Conservation (phyloP, 768 basidiomycete species). For the Scleroderma bovista region DNA sequence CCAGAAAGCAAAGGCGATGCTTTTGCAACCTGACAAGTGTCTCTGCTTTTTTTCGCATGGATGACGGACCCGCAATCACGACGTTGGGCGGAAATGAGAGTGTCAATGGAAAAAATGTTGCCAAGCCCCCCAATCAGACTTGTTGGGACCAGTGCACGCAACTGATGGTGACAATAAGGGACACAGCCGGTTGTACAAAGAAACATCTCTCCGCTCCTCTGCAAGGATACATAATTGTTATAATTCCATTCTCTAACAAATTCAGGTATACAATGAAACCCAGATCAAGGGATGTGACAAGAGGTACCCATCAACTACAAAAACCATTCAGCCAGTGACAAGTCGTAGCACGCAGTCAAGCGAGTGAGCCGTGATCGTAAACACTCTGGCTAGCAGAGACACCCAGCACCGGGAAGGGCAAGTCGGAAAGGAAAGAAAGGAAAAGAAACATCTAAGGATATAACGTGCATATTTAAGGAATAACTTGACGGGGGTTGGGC, state of each 20-base stretch:
- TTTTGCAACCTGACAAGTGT: too few species aligned
- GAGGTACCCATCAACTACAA: slow-evolving; percentile 26
- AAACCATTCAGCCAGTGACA: slow-evolving; percentile 4
- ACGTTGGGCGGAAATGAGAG: too few species aligned
- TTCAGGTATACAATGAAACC: neutral
- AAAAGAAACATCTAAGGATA: too few species aligned
- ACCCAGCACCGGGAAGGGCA: slow-evolving; percentile 8
- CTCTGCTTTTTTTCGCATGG: too few species aligned
- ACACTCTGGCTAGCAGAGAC: slow-evolving; percentile 24
- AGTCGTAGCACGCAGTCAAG: slow-evolving; percentile 18
- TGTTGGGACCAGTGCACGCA: too few species aligned
- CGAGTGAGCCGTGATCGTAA: slow-evolving; percentile 20
- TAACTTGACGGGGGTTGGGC: neutral
- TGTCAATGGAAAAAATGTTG: too few species aligned
- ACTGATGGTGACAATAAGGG: too few species aligned
- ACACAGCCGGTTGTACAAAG: too few species aligned
- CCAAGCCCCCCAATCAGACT: too few species aligned
- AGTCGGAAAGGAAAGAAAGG: neutral
- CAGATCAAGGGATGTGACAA: slow-evolving; percentile 17
- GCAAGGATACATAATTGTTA: neutral
- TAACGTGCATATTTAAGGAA: neutral
- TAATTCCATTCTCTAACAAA: neutral
- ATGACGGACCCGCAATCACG: too few species aligned
- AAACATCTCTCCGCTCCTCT: neutral
- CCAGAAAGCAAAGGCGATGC: too few species aligned